Conservation (phyloP, 768 basidiomycete genomes). For the Auricularia heimuer region DNA sequence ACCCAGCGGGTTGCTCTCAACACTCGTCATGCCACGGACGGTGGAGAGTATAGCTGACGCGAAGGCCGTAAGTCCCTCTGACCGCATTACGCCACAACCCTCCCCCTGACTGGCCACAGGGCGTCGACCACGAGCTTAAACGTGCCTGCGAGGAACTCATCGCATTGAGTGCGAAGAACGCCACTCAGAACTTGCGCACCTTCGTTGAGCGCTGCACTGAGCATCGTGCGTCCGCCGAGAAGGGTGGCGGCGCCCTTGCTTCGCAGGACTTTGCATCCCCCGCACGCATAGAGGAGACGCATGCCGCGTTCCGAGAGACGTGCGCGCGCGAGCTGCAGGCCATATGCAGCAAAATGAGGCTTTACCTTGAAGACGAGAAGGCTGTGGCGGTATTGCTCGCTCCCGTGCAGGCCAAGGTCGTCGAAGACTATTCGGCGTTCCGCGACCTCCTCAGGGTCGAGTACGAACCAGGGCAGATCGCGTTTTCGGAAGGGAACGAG, state of each 20-base stretch:
- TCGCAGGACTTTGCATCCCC: conserved; percentile 43
- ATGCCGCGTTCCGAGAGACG: conserved; percentile 44
- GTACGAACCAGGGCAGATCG: conserved; percentile 14
- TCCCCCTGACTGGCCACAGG: conserved; percentile 32
- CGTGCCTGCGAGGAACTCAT: conserved; percentile 81
- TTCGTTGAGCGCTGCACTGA: conserved; percentile 51
- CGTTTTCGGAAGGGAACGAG: background rate
- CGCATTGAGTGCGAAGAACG: conserved; percentile 41
- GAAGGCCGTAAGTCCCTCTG: conserved; percentile 42
- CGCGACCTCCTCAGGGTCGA: conserved; percentile 45
- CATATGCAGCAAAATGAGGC: conserved; percentile 46
- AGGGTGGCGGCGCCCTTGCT: conserved; percentile 12
- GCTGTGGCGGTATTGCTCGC: conserved; percentile 70
- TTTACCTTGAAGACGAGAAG: conserved; percentile 74
- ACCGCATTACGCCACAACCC: conserved; percentile 2
- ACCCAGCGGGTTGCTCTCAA: conserved; percentile 28
- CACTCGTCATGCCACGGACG: conserved; percentile 47
- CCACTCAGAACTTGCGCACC: conserved; percentile 48
- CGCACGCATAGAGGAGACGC: conserved; percentile 36
- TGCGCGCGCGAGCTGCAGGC: conserved; percentile 47
- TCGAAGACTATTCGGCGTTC: conserved; percentile 67
- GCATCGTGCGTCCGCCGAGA: conserved; percentile 23
- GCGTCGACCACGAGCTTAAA: conserved; percentile 80
- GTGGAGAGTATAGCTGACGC: conserved; percentile 61
- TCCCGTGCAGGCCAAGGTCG: conserved; percentile 66